These are phyloP conservation scores for Melaleuca alternifolia DNA, from an alignment of 345 rosid genomes.

Conservation along the genomic window DNA sequence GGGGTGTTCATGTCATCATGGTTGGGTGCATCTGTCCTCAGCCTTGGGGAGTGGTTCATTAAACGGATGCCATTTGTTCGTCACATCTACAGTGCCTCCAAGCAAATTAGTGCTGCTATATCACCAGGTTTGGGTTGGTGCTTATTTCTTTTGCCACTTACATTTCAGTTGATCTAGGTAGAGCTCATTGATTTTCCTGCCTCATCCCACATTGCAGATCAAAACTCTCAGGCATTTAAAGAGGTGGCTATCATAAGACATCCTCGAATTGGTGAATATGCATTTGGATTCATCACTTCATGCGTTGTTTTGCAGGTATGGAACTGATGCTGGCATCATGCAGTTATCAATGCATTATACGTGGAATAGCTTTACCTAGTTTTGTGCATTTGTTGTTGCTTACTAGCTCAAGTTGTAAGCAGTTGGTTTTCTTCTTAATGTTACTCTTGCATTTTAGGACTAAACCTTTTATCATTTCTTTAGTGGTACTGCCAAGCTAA, in stretches of 20 bases:
- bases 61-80: conserved; percentile 97
- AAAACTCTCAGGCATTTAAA: conserved; percentile 89
- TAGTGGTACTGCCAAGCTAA: not conserved
- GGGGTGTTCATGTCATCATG: conserved; percentile 99
- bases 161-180: not conserved
- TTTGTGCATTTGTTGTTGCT: not conserved
- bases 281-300: conserved; percentile 95
- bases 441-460: not conserved
- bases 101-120: conserved; percentile 98
- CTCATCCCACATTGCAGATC: conserved; percentile 38
- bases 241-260: conserved; percentile 97
- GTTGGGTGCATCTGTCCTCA: conserved; percentile 92
- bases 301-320: conserved; percentile 76
- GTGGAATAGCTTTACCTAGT: not conserved
- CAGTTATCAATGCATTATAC: not conserved
- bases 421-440: not conserved
- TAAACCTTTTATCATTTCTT: not conserved
- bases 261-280: conserved; percentile 98
- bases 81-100: conserved; percentile 93
- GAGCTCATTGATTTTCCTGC: not conserved
- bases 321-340: not conserved
- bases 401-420: not conserved
- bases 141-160: not conserved
- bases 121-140: conserved; percentile 60
- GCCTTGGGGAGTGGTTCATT: conserved; percentile 98